Evolutionary conservation across 176 grass and related monocot species (phyloP).

Genomic region (Aegilops tauschii): DNA sequence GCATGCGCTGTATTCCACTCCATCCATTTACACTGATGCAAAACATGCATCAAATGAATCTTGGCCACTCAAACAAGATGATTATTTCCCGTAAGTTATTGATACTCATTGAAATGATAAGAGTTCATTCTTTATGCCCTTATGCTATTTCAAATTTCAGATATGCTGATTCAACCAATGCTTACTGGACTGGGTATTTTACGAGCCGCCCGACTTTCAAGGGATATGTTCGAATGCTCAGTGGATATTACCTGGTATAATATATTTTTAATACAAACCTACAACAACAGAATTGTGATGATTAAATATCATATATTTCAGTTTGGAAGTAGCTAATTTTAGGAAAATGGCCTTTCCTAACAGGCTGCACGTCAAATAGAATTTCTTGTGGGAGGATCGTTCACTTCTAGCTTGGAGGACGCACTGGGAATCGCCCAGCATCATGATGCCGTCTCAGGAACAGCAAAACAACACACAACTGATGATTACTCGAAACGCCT

Average conservation of each 20-base stretch:
- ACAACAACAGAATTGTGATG: not conserved
- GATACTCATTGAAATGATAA: not conserved
- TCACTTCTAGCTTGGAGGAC: constrained; percentile 76
- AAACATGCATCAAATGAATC: constrained; percentile 75
- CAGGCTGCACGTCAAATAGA: constrained; percentile 85
- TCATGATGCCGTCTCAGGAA: constrained; percentile 90
- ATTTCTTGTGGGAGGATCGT: constrained; percentile 62
- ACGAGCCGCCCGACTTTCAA: constrained; percentile 87
- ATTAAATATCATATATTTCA: not conserved
- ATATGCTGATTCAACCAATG: constrained; percentile 77
- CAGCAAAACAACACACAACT: constrained; percentile 82
- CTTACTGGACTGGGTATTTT: constrained; percentile 98
- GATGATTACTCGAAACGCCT: constrained; percentile 86
- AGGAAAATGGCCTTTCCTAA: constrained; percentile 11
- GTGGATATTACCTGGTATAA: constrained; percentile 86
- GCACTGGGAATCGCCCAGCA: constrained; percentile 84
- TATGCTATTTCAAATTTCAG: constrained; percentile 40
- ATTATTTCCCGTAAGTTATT: constrained; percentile 81
- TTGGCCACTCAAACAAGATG: constrained; percentile 86
- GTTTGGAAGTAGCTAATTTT: not conserved
- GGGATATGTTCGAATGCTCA: constrained; percentile 69
- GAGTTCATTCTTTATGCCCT: constrained; percentile 10
- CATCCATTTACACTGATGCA: constrained; percentile 88
- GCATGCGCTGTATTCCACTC: constrained; percentile 86
- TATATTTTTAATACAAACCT: not conserved